Conservation (phyloP, 768 basidiomycete genomes). For the Termitomyces sp. region DNA sequence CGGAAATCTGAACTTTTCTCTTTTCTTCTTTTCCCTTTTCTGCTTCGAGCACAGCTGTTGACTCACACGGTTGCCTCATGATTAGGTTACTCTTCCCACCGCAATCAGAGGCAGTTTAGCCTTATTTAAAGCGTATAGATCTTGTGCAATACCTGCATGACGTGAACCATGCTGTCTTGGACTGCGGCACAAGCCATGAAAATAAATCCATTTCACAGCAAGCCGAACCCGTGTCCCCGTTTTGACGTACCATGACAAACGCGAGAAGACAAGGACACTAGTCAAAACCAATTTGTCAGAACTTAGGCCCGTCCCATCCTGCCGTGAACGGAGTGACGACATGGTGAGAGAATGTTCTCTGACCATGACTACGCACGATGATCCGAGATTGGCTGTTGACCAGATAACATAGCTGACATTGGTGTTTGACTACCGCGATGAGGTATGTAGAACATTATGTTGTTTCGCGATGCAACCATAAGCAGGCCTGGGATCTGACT, state of each 20-base stretch:
- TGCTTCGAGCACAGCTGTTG: neutral
- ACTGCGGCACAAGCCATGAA: neutral
- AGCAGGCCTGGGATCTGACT: neutral
- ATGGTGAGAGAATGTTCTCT: neutral
- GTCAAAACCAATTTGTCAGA: neutral
- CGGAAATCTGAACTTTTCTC: slow-evolving; percentile 50
- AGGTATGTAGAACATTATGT: neutral
- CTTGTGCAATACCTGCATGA: neutral
- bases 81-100: neutral
- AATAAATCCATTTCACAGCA: too few species aligned
- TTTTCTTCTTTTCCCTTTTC: neutral
- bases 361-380: neutral
- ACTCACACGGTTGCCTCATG: neutral
- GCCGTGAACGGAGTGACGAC: neutral
- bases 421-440: too few species aligned
- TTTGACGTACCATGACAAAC: neutral
- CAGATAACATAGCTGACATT: neutral
- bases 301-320: neutral
- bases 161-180: neutral
- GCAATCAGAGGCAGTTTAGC: neutral
- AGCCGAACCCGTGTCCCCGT: neutral
- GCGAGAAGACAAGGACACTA: neutral
- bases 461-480: neutral
- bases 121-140: neutral
- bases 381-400: neutral